These are phyloP conservation scores for Phenoliferia sp. DNA, from an alignment of 1,284 basidiomycete genomes.

Conservation along the genomic window DNA sequence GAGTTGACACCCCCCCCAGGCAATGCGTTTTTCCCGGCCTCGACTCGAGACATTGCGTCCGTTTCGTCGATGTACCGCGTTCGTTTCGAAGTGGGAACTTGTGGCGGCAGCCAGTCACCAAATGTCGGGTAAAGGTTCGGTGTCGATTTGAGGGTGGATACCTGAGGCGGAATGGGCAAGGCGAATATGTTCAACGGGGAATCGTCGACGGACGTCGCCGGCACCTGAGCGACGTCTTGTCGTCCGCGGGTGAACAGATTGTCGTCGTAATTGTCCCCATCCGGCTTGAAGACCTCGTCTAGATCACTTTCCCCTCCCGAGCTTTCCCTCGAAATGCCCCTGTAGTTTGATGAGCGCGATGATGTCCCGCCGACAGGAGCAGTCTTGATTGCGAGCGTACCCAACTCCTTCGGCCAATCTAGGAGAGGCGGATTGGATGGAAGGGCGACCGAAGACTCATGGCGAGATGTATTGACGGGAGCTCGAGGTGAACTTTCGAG, in stretches of 20 bases:
- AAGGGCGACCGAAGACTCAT: too few relatives aligned
- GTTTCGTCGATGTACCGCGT: neutral
- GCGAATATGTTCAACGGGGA: neutral
- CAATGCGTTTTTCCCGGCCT: neutral
- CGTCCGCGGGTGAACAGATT: neutral
- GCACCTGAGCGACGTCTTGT: neutral
- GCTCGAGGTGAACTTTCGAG: too few relatives aligned
- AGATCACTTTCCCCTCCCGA: neutral
- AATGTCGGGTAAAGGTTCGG: neutral
- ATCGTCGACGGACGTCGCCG: neutral
- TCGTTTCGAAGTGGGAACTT: too few relatives aligned
- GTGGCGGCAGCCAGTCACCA: neutral
- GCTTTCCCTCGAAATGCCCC: neutral
- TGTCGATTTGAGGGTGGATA: neutral
- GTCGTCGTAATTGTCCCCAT: neutral
- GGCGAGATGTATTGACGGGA: too few relatives aligned
- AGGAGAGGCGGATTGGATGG: too few relatives aligned
- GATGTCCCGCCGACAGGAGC: neutral
- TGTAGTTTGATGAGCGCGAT: neutral
- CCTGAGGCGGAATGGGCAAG: neutral
- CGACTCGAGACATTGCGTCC: neutral
- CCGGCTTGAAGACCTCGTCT: neutral
- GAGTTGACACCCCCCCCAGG: neutral
- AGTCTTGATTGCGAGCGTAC: neutral
- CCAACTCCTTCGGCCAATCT: too few relatives aligned